These are phyloP conservation scores for Capsicum chinense DNA, from an alignment of 257 asterid species.

Conservation along the genomic window DNA sequence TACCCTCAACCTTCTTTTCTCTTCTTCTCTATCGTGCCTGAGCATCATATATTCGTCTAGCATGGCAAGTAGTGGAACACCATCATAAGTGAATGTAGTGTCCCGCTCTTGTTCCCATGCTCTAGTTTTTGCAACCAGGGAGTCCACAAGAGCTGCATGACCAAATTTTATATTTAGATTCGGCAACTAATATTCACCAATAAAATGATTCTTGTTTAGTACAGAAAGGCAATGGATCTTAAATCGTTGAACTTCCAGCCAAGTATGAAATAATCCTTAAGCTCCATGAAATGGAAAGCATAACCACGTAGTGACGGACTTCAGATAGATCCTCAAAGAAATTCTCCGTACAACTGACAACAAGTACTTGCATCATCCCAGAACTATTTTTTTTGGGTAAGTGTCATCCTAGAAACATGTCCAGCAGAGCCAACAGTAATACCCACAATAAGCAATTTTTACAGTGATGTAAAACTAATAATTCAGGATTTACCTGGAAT, in stretches of 20 bases:
- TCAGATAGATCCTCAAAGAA: not conserved
- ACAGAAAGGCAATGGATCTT: constrained; percentile 6
- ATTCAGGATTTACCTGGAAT: constrained; percentile 50
- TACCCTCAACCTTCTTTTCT: constrained; percentile 96
- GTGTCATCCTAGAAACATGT: not conserved
- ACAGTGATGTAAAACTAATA: constrained; percentile 11
- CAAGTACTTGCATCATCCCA: constrained; percentile 18
- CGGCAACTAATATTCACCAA: not conserved
- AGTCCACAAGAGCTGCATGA: constrained; percentile 86
- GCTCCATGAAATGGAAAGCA: constrained; percentile 14
- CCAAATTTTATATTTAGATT: constrained; percentile 24
- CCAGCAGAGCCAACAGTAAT: constrained; percentile 14
- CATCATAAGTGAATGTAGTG: constrained; percentile 80
- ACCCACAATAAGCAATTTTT: not conserved
- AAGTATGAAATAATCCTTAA: not conserved
- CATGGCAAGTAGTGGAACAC: constrained; percentile 99
- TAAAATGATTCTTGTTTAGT: not conserved
- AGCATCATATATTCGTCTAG: constrained; percentile 94
- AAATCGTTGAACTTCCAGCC: not conserved
- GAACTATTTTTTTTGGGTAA: no score
- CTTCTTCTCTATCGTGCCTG: constrained; percentile 96
- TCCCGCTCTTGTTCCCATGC: constrained; percentile 95
- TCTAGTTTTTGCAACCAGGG: constrained; percentile 80
- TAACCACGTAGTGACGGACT: not conserved
- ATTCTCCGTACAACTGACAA: not conserved